Evolutionary conservation across 2,329 filamentous ascomycete genomes (phyloP).

Genomic region (Calonectria leucothoes): DNA sequence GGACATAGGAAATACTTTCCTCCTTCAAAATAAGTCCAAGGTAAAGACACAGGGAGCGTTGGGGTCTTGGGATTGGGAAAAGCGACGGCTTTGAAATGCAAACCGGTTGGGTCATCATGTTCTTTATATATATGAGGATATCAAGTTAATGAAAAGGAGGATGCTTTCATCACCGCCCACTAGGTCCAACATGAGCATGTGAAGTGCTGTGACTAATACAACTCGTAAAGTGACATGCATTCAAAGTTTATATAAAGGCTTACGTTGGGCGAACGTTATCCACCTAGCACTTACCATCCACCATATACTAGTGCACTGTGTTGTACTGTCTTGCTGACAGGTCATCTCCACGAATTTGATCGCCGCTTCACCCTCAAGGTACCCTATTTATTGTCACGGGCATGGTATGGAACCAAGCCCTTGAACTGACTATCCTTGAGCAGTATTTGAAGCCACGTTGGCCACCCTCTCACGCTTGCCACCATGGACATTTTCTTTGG

Average conservation of each 20-base stretch:
- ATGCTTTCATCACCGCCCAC: not conserved
- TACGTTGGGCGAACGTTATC: too few species aligned
- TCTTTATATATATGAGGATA: not conserved
- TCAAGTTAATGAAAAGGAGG: not conserved
- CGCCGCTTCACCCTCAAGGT: not conserved
- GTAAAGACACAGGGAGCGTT: not conserved
- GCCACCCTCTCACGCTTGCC: not conserved
- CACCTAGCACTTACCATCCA: too few species aligned
- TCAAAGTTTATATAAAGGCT: too few species aligned
- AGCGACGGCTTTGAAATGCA: not conserved
- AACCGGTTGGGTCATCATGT: not conserved
- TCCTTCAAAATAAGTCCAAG: constrained; percentile 1
- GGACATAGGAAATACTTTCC: constrained; percentile 42
- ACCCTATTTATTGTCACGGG: not conserved
- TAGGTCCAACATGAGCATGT: not conserved
- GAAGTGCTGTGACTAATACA: not conserved
- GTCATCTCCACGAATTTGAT: not conserved
- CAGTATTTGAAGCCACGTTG: not conserved
- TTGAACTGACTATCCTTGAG: not conserved
- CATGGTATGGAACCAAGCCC: not conserved
- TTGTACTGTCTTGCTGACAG: not conserved
- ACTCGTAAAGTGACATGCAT: not conserved
- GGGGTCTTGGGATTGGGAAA: not conserved
- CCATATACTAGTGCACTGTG: not conserved
- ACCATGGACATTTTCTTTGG: not conserved